Conservation (phyloP, 768 basidiomycete species). For the Candolleomyces aberdarensis region DNA sequence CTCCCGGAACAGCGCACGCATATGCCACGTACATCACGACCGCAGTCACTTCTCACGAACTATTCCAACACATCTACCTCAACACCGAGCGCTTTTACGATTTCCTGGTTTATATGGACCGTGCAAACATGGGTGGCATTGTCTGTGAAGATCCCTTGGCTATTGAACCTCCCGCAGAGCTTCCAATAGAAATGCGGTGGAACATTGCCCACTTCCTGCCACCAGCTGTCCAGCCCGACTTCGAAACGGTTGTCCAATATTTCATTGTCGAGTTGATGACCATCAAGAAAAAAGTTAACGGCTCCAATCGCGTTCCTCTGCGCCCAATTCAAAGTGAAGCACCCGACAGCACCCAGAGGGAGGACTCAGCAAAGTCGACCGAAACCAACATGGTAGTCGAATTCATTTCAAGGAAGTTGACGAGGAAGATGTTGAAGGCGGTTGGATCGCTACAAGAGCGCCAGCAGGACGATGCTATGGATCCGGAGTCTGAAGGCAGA, state of each 20-base stretch:
- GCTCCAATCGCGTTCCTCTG: constrained; percentile 63
- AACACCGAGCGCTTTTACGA: constrained; percentile 89
- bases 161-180: constrained; percentile 61
- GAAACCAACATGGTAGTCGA: constrained; percentile 68
- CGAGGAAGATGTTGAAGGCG: constrained; percentile 70
- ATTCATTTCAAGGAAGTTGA: constrained; percentile 79
- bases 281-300: constrained; percentile 61
- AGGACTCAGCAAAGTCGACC: constrained; percentile 60
- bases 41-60: constrained; percentile 90
- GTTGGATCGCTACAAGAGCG: constrained; percentile 63
- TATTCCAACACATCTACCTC: constrained; percentile 92
- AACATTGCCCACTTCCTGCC: constrained; percentile 92
- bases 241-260: constrained; percentile 66
- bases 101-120: constrained; percentile 93
- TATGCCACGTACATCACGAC: constrained; percentile 95
- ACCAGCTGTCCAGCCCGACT: constrained; percentile 73
- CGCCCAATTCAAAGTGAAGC: constrained; percentile 57
- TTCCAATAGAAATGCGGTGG: constrained; percentile 84
- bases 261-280: constrained; percentile 86
- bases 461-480: constrained; percentile 55
- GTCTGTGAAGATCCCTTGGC: constrained; percentile 80
- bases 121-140: constrained; percentile 87
- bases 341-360: constrained; percentile 57
- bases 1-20: constrained; percentile 90
- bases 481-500: constrained; percentile 48